Evolutionary conservation across 2,329 filamentous ascomycete species (phyloP), one percentile per base, ranked within the genome.

Genomic region (Alternaria brassicicola): DNA sequence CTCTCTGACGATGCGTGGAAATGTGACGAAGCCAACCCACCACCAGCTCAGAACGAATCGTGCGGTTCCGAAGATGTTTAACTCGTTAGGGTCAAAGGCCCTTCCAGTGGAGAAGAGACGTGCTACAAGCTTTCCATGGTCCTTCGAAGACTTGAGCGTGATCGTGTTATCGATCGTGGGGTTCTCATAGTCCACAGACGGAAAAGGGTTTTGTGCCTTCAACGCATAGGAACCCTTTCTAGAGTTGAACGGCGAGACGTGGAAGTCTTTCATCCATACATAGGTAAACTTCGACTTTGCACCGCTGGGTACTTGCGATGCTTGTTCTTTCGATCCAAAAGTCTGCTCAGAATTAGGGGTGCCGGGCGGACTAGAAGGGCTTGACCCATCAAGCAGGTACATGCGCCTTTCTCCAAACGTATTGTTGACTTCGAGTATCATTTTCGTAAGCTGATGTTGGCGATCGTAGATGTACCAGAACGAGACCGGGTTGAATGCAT

Each of bases 401-500:
- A 89, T 84, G 9, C 88, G 84, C 49, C 88, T 82, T 74, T 93
- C 90, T 47, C 86, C 88, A 69, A 91, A 92, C 0, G 89, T 91
- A 66, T 92, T 92, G 75, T 91, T 91, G 43, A 92, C 88, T 72
- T 93, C 90, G 1, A 91, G 71, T 1, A 93, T 81, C 76, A 92
- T 86, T 54, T 86, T 87, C 23, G 81, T 83, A 13, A 93, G 79
- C 6, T 82, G 75, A 56, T 83, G 83, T 8, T 84, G 75, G 0
- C 76, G 64, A 12, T 86, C 84, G 71, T 93, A 93, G 2, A 93
- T 82, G 64, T 92, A 92, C 89, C 90, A 93, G 67, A 93, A 90
- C 0, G 89, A 92, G 3, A 90, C 88, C 0, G 89, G 89, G 66
- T 92, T 93, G 76, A 91, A 92, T 21, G 86, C 85, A 69, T 90